Base-by-base conservation (phyloP, 345 rosid species). In the Eucalyptus polyanthemos region DNA sequence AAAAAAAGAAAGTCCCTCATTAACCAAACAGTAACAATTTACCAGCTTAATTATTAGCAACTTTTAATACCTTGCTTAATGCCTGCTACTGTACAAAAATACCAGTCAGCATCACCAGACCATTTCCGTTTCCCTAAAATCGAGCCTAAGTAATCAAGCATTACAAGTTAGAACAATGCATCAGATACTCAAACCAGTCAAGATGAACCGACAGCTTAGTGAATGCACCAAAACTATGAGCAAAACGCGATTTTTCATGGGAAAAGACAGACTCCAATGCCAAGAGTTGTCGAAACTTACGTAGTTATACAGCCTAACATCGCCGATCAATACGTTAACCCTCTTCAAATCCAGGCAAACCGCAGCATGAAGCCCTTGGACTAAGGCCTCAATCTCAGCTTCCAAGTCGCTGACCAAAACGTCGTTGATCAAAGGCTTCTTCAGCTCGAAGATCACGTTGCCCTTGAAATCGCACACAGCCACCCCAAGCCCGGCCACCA, bases 361-460 rank as follows among this genome's bases (percentile, higher is more conserved):
- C 37, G 96, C 98, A n/a, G 93, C 95, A 62, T 91, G 92, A 22
- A 97, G 93, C 40, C 96, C 99, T 90, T 93, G 95, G 89, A 96
- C 87, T 90, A 97, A 87, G 22, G 96, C 97, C 67, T 93, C 91
- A 31, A 93, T 24, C 85, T 92, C 97, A 2, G 94, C 95, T 58
- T 90, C 92, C 29, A 88, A 89, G 25, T 87, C 67, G 88, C 91
- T 92, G 91, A 89, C 87, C 65, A 91, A 89, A 19, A 87, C 92
- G 2, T 88, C 92, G 29, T 86, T 89, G 89, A 93, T 67, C 90
- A 92, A 86, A 25, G 88, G 87, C 83, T 92, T 92, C 47, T 89
- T 91, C 50, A 92, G 17, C 87, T 92, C 90, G 24, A 90, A 65
- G 4, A 92, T 60, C 76, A 89, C 56, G 86, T 92, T 90, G 50